A percentile compares a stretch with the other conserved stretches of the same genome.
phyloP scores from a whole-genome alignment of 129 eudicot species.

The Heracleum sosnowskyi region DNA sequence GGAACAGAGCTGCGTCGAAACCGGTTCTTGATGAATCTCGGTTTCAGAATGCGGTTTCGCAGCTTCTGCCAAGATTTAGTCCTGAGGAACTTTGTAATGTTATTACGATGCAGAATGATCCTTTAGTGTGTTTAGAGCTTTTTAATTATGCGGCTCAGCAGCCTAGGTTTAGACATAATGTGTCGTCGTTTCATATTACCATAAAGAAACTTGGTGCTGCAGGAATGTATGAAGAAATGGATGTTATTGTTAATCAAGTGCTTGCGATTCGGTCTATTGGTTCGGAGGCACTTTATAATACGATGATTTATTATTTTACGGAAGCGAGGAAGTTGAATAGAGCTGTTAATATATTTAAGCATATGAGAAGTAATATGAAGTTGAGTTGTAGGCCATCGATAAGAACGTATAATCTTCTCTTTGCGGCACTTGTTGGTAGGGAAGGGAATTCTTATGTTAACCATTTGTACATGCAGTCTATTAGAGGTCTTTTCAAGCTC shows the following conservation, averaged over 20 bases:
- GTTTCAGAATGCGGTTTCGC: slow-evolving; percentile 42
- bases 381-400: slow-evolving; percentile 73
- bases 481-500: slow-evolving; percentile 67
- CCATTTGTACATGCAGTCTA: slow-evolving; percentile 74
- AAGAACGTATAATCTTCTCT: slow-evolving; percentile 68
- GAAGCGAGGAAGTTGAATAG: slow-evolving; percentile 63
- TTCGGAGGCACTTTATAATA: slow-evolving; percentile 58
- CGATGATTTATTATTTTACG: slow-evolving; percentile 64
- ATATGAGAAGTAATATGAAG: slow-evolving; percentile 46
- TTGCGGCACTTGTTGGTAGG: slow-evolving; percentile 62
- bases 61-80: slow-evolving; percentile 64
- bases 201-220: slow-evolving; percentile 78
- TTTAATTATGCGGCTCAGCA: slow-evolving; percentile 81
- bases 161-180: slow-evolving; percentile 65
- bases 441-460: slow-evolving; percentile 62
- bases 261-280: slow-evolving; percentile 50
- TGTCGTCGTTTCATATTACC: slow-evolving; percentile 49
- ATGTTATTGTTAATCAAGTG: slow-evolving; percentile 47
- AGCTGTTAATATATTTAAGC: slow-evolving; percentile 64
- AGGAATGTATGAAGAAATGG: slow-evolving; percentile 78
- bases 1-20: slow-evolving; percentile 37
- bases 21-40: slow-evolving; percentile 44
- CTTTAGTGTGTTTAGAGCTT: slow-evolving; percentile 63
- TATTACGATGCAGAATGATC: slow-evolving; percentile 47
- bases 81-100: slow-evolving; percentile 59